Conservation (phyloP, 2,329 filamentous ascomycete species). For the Colletotrichum gigasporum region DNA sequence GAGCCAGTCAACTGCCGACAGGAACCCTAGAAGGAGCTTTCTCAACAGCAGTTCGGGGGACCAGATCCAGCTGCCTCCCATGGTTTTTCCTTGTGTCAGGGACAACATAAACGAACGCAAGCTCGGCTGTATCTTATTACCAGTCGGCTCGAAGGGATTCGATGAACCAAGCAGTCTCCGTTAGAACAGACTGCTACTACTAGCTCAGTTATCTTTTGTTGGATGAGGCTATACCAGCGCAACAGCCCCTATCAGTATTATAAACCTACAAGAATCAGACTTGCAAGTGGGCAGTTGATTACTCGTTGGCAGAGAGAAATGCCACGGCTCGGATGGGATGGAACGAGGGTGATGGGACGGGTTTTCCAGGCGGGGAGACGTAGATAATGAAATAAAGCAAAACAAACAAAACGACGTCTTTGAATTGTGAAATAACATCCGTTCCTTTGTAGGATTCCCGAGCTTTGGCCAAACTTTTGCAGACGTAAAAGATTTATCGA, state of each 20-base stretch:
- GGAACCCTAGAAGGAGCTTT: background rate
- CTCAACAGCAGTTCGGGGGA: background rate
- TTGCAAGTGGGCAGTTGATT: slow-evolving; percentile 12
- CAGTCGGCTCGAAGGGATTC: background rate
- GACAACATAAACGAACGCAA: background rate
- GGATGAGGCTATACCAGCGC: slow-evolving; percentile 7
- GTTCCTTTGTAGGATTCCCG: too few species aligned
- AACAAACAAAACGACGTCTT: background rate
- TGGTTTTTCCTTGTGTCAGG: background rate
- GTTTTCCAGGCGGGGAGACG: slow-evolving; percentile 10
- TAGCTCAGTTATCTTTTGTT: slow-evolving; percentile 9
- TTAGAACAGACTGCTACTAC: background rate
- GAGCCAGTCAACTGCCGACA: background rate
- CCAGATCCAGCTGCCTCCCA: background rate
- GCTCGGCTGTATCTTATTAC: background rate
- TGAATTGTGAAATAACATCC: too few species aligned
- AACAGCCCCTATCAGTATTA: background rate
- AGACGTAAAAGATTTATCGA: too few species aligned
- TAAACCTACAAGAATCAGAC: background rate
- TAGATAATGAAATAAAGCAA: slow-evolving; percentile 11
- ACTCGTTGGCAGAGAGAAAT: background rate
- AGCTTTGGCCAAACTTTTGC: too few species aligned
- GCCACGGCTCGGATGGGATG: background rate
- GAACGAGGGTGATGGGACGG: background rate
- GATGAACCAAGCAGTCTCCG: background rate